A percentile compares a stretch with the other conserved stretches of the same genome.
Conservation (phyloP, 306 rosid genomes). For the Vicia sativa region DNA sequence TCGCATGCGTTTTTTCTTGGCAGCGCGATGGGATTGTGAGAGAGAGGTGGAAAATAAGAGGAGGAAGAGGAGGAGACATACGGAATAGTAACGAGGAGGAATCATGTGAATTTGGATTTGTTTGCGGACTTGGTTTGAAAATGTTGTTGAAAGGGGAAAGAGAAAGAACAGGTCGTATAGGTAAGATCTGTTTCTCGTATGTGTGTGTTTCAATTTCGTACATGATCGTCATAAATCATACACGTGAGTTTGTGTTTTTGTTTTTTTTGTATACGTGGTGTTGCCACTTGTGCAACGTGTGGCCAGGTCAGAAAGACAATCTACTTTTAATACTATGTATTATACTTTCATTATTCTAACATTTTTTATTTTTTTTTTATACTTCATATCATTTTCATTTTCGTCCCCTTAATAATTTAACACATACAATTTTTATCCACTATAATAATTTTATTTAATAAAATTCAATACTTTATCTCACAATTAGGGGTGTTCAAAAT, state of each 20-base stretch:
- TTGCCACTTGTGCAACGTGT: too few relatives aligned
- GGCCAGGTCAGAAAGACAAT: too few relatives aligned
- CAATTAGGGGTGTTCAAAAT: too few relatives aligned
- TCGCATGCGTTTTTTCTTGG: conserved; percentile 79
- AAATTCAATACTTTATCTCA: too few relatives aligned
- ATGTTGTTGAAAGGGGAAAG: neutral
- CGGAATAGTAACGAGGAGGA: conserved; percentile 40
- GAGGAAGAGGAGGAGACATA: conserved; percentile 55
- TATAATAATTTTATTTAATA: too few relatives aligned
- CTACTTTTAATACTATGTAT: too few relatives aligned
- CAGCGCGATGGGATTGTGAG: conserved; percentile 47
- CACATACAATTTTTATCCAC: too few relatives aligned
- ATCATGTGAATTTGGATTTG: conserved; percentile 31
- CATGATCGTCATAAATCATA: neutral
- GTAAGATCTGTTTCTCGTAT: conserved; percentile 22
- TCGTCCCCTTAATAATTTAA: too few relatives aligned
- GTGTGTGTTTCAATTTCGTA: neutral
- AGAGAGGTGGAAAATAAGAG: conserved; percentile 47
- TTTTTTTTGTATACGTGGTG: neutral
- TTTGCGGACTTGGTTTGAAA: conserved; percentile 33
- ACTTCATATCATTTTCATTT: too few relatives aligned
- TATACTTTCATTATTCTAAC: too few relatives aligned
- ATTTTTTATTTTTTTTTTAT: too few relatives aligned
- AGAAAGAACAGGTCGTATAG: neutral
- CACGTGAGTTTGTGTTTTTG: conserved; percentile 1